Evolutionary conservation across 2,329 filamentous ascomycete species (phyloP), one percentile per base, ranked within the genome.

Genomic region (Cladophialophora chaetospira): DNA sequence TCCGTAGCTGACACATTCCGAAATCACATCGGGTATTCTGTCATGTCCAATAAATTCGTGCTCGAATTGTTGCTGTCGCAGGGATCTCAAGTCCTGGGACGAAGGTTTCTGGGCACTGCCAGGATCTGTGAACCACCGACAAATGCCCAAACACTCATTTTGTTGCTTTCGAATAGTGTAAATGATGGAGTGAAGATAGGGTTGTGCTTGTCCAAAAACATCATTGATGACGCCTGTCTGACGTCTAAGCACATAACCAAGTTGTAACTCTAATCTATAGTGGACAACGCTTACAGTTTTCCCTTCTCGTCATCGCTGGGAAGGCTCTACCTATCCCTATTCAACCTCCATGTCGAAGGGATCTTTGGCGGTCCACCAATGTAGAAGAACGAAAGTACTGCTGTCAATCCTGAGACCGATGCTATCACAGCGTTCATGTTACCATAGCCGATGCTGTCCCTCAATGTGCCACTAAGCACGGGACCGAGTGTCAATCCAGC

Each of bases 401-500:
- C 62, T n/a, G 62, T 64, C 10, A 64, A 4, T 10, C 43, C 61
- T n/a, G 62, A 48, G 19, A 65, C 55, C 36, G 15, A 53, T 1
- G 60, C 64, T 1, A 65, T 47, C 9, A 62, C 61, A 9, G 55
- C 21, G 50, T 64, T 65, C 62, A 63, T 66, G 53, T 65, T 60
- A 11, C 52, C 63, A 44, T 65, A 65, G 4, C 64, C 64, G 10
- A 66, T 58, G 9, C 26, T 42, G 44, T 65, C 59, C 23, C 61
- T 53, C 35, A 65, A 35, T 1, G 31, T 28, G 10, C 64, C 63
- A 23, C 45, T 61, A 10, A 65, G 25, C 11, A 86, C 66, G 0
- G 85, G 85, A 0, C 86, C 86, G 4, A 86, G 51, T 0, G 83
- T 80, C 49, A 87, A 70, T 0, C 86, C 85, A 0, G 75, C 70